These are phyloP conservation scores for Globisporangium nagaii DNA, from an alignment of 352 stramenopile genomes.

Conservation along the genomic window DNA sequence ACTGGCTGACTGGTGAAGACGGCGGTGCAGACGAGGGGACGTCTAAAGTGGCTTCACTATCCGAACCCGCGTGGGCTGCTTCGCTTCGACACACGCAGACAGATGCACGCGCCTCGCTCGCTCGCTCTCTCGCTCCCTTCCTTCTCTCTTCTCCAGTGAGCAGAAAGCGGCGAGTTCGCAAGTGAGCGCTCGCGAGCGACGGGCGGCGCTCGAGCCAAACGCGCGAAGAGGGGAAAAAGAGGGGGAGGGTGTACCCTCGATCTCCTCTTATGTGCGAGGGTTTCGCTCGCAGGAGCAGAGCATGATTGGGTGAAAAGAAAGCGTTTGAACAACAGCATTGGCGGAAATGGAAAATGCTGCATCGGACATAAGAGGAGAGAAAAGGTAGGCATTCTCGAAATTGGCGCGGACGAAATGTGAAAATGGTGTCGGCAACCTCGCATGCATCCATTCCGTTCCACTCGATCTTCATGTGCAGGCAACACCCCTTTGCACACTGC, in stretches of 20 bases:
- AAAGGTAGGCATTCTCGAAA: too few species aligned
- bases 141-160: slow-evolving; percentile 20
- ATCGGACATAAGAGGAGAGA: not conserved
- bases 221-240: slow-evolving; percentile 8
- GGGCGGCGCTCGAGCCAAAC: slow-evolving; percentile 5
- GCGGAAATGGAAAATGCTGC: too few species aligned
- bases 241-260: slow-evolving; percentile 7
- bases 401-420: too few species aligned
- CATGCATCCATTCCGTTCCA: too few species aligned
- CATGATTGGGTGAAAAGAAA: not conserved
- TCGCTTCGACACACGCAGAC: not conserved
- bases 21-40: not conserved
- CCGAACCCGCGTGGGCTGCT: too few species aligned
- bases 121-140: slow-evolving; percentile 7
- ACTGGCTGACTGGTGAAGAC: not conserved
- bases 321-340: slow-evolving; percentile 21
- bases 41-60: not conserved
- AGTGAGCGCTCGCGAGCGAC: slow-evolving; percentile 30
- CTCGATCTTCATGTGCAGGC: too few species aligned
- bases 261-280: not conserved
- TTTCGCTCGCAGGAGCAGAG: not conserved
- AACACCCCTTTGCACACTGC: too few species aligned
- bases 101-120: slow-evolving; percentile 1
- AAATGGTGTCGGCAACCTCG: too few species aligned
- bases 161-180: slow-evolving; percentile 66